Percentiles rank a stretch among this genome's conserved stretches.
phyloP scores from a whole-genome alignment of 495 filamentous ascomycete genomes.

The Cenococcum geophilum region DNA sequence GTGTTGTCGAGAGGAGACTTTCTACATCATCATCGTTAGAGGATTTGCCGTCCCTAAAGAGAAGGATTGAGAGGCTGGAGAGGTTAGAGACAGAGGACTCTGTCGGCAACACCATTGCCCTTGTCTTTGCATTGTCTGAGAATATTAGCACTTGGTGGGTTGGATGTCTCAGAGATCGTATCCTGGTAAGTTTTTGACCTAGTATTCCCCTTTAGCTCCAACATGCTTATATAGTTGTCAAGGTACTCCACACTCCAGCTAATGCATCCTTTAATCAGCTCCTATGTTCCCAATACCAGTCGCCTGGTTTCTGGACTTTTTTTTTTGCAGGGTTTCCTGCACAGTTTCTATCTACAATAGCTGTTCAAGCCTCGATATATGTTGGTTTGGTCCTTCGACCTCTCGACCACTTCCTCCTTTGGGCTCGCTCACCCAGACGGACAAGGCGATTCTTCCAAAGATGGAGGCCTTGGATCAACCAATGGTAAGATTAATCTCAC shows the following conservation, averaged over 20 bases:
- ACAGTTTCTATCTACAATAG: constrained; percentile 3
- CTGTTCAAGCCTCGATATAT: constrained; percentile 9
- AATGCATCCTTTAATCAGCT: constrained; percentile 12
- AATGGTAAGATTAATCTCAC: constrained; percentile 5
- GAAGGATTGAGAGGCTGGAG: constrained; percentile 17
- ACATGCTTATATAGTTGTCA: neutral
- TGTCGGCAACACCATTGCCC: constrained; percentile 11
- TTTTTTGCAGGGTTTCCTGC: constrained; percentile 15
- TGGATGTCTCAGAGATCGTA: constrained; percentile 20
- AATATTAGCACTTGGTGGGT: constrained; percentile 27
- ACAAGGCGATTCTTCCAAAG: constrained; percentile 8
- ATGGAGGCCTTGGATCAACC: constrained; percentile 11
- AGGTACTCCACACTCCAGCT: neutral
- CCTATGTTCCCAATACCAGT: constrained; percentile 13
- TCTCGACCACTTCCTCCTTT: constrained; percentile 14
- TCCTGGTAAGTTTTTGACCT: constrained; percentile 11
- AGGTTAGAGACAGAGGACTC: constrained; percentile 21
- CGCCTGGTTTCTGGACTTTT: constrained; percentile 5
- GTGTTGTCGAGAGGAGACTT: constrained; percentile 31
- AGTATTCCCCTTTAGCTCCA: too few relatives aligned
- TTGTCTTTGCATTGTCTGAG: constrained; percentile 8
- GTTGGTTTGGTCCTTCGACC: constrained; percentile 9
- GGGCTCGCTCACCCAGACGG: neutral
- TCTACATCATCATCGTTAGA: constrained; percentile 2
- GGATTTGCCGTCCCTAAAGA: constrained; percentile 16